Percentiles rank a stretch among this genome's conserved stretches.
These are phyloP conservation scores for Hypoxylon cercidicola DNA, from an alignment of 495 filamentous ascomycete species.

Conservation along the genomic window DNA sequence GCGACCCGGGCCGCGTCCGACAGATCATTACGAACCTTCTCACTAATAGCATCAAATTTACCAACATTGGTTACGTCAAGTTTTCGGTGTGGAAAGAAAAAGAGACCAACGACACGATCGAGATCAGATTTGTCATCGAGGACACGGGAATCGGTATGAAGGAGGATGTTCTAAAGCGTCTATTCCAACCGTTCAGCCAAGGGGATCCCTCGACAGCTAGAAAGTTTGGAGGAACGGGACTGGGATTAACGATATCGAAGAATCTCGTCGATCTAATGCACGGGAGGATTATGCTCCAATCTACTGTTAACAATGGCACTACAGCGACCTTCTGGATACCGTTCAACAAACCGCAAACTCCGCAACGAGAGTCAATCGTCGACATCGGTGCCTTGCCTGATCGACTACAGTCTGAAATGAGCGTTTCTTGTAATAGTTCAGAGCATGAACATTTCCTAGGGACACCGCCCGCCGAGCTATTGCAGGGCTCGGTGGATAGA, in stretches of 20 bases:
- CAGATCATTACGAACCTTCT: conserved; percentile 88
- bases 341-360: conserved; percentile 65
- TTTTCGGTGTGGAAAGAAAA: conserved; percentile 59
- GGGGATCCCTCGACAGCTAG: conserved; percentile 81
- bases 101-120: conserved; percentile 59
- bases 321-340: conserved; percentile 74
- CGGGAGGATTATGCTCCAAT: conserved; percentile 74
- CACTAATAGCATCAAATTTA: conserved; percentile 93
- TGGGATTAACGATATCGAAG: conserved; percentile 85
- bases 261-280: conserved; percentile 83
- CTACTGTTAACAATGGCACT: conserved; percentile 68
- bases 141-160: conserved; percentile 90
- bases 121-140: conserved; percentile 71
- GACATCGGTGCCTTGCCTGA: conserved; percentile 66
- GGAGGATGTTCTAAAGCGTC: conserved; percentile 72
- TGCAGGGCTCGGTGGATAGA: conserved; percentile 43
- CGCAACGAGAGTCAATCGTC: conserved; percentile 51
- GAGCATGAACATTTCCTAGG: conserved; percentile 55
- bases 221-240: conserved; percentile 82
- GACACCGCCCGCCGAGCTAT: conserved; percentile 40
- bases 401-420: conserved; percentile 69
- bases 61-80: conserved; percentile 74
- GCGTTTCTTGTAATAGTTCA: conserved; percentile 67
- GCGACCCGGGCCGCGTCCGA: conserved; percentile 80
- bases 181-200: conserved; percentile 89